Evolutionary conservation across 1,284 basidiomycete genomes (phyloP).

Genomic region (Sanghuangporus weigelae): DNA sequence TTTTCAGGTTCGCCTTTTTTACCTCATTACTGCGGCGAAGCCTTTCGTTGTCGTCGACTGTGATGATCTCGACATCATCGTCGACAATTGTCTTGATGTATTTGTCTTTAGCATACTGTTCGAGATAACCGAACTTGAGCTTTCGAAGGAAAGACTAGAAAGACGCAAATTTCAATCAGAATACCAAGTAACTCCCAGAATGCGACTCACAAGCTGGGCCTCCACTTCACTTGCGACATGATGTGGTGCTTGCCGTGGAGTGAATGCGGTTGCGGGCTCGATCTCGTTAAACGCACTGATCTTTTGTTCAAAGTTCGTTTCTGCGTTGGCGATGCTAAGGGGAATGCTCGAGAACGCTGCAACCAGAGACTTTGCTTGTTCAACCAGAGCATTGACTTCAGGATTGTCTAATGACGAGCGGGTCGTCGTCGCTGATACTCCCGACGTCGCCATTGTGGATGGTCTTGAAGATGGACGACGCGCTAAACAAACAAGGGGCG

Average conservation of each 20-base stretch:
- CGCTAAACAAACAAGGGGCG: neutral
- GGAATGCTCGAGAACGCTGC: constrained; percentile 20
- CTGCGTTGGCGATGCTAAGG: constrained; percentile 24
- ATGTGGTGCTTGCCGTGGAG: constrained; percentile 36
- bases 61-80: constrained; percentile 72
- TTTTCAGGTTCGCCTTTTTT: constrained; percentile 65
- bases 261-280: constrained; percentile 19
- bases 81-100: constrained; percentile 82
- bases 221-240: constrained; percentile 42
- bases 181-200: neutral
- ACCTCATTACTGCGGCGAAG: constrained; percentile 55
- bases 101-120: constrained; percentile 83
- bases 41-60: constrained; percentile 67
- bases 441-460: neutral
- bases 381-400: constrained; percentile 16
- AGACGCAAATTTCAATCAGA: constrained; percentile 1
- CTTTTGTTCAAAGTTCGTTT: constrained; percentile 23
- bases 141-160: constrained; percentile 70
- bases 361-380: constrained; percentile 24
- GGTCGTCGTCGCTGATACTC: neutral
- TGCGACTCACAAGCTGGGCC: constrained; percentile 38
- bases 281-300: constrained; percentile 13
- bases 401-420: constrained; percentile 10
- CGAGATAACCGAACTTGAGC: constrained; percentile 81
- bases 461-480: neutral